Base-by-base conservation (phyloP, 345 rosid genomes). In the Cardamine resedifolia region DNA sequence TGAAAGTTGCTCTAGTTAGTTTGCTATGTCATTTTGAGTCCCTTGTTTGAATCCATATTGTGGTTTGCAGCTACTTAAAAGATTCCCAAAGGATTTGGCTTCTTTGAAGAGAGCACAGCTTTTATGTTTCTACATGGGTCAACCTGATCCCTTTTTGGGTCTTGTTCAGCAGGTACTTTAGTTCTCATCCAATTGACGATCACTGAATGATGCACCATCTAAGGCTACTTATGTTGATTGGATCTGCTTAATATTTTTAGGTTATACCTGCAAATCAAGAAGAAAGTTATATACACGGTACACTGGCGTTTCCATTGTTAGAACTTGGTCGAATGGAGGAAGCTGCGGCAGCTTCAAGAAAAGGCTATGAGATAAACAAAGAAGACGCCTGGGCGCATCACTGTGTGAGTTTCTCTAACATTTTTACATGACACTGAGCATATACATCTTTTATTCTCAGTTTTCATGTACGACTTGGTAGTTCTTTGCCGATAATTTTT, bases 351-450 rank as follows among this genome's bases (percentile, higher is more conserved):
- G 98, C 96, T 76, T 91, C 93, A 18, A 84, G 80, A 71, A 91
- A 80, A 76, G 97, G 90, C 70, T 81, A 53, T 76, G 89, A 85
- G 79, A 88, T 91, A 63, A 88, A 86, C 76, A 79, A 78, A 59
- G 78, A 85, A 50, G 98, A 94, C 74, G 84, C 77, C 31, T 91
- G 96, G 97, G 79, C 95, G 9, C 97, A 91, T 64, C 97, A 94
- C 79, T 87, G 86, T 71, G 97, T 94, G 68, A 84, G 97, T 85
- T 68, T 18, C 44, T 63, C 34, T 36, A 38, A 34, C 10, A 70
- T 14, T 10, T 61, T 56, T 21, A 44, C 56, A 44, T 68, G 12
- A 27, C 8, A 52, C 1, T 14, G 1, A 39, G 1, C 12, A 39
- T 8, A 10, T 31, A 21, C 64, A 33, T 64, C 52, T 7, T 52